Evolutionary conservation across 768 basidiomycete species (phyloP).

Genomic region (Cystobasidiopsis lactophilus): DNA sequence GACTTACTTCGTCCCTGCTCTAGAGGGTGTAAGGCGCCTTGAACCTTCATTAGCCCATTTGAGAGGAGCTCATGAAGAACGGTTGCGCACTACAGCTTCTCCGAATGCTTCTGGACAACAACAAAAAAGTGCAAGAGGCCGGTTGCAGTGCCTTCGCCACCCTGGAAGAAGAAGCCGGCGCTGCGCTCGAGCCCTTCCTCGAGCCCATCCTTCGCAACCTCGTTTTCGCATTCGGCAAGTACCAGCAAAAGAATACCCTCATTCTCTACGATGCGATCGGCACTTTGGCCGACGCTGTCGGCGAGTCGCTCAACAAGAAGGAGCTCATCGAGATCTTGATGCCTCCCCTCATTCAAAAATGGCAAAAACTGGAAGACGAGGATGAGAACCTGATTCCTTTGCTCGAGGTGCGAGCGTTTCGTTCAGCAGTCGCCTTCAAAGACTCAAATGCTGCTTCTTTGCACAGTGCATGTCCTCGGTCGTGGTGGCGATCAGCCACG

Average conservation of each 20-base stretch:
- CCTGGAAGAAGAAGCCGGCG: slow-evolving; percentile 86
- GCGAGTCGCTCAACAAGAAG: slow-evolving; percentile 55
- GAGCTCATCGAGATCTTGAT: slow-evolving; percentile 77
- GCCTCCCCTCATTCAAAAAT: slow-evolving; percentile 75
- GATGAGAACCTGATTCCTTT: slow-evolving; percentile 85
- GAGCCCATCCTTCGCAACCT: slow-evolving; percentile 86
- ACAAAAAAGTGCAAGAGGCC: slow-evolving; percentile 97
- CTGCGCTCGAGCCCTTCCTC: slow-evolving; percentile 71
- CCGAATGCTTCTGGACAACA: slow-evolving; percentile 89
- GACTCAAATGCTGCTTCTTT: background rate
- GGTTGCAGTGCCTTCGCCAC: slow-evolving; percentile 98
- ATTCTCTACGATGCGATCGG: slow-evolving; percentile 98
- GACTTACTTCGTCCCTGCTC: slow-evolving; percentile 80
- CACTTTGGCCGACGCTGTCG: slow-evolving; percentile 90
- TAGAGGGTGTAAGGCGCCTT: slow-evolving; percentile 63
- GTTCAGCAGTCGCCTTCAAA: background rate
- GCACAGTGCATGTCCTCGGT: slow-evolving; percentile 88
- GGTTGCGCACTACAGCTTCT: slow-evolving; percentile 57
- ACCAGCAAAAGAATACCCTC: slow-evolving; percentile 97
- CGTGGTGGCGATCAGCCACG: slow-evolving; percentile 76
- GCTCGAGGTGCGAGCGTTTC: slow-evolving; percentile 46
- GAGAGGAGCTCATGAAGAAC: background rate
- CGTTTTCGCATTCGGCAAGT: slow-evolving; percentile 88
- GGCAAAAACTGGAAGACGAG: slow-evolving; percentile 73
- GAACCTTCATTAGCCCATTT: background rate